Percentiles rank a stretch among this genome's conserved stretches.
These are phyloP conservation scores for Aotearoamyces nothofagi DNA, from an alignment of 2,329 filamentous ascomycete genomes.

Conservation along the genomic window DNA sequence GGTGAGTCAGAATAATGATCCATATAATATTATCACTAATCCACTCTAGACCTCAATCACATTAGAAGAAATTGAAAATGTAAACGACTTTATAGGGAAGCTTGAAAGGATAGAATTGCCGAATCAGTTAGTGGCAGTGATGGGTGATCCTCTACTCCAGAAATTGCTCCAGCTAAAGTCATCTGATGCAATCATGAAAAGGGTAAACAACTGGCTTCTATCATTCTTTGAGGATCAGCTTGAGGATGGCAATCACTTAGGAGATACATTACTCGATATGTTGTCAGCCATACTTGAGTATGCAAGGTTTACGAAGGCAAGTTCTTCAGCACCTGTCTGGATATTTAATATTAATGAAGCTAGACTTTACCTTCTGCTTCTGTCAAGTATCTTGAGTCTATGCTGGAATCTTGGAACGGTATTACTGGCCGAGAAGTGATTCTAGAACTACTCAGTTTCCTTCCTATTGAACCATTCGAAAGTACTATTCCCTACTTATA, in stretches of 20 bases:
- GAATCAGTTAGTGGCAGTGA: conserved; percentile 64
- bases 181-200: conserved; percentile 30
- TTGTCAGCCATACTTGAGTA: conserved; percentile 40
- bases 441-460: conserved; percentile 40
- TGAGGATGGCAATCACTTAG: conserved; percentile 32
- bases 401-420: conserved; percentile 49
- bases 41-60: conserved; percentile 38
- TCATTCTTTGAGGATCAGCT: conserved; percentile 38
- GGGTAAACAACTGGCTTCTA: conserved; percentile 44
- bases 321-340: conserved; percentile 5
- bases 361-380: conserved; percentile 21
- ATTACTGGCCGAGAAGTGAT: conserved; percentile 34
- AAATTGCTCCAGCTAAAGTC: conserved; percentile 57
- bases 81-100: conserved; percentile 52
- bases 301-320: conserved; percentile 38
- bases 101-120: conserved; percentile 70
- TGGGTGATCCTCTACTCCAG: conserved; percentile 64
- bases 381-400: conserved; percentile 32
- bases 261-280: conserved; percentile 34
- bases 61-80: conserved; percentile 65
- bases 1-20: conserved; percentile 22
- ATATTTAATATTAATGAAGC: neutral
- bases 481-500: conserved; percentile 23
- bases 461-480: conserved; percentile 38
- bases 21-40: conserved; percentile 16